Percentiles rank a stretch among this genome's conserved stretches.
Conservation (phyloP, 257 asterid genomes). For the Penstemon barbatus region DNA sequence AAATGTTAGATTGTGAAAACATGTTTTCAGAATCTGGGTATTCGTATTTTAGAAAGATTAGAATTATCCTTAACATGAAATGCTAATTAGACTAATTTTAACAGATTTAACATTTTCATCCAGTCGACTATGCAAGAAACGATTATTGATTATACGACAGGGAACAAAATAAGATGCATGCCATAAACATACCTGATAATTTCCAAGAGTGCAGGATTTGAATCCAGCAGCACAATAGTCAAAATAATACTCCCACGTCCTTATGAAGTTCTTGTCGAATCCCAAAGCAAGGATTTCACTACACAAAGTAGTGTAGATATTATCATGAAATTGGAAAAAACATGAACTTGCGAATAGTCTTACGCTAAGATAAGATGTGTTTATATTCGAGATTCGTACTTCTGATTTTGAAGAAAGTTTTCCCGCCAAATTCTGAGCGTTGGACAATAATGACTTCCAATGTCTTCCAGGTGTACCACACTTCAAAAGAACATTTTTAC, state of each 20-base stretch:
- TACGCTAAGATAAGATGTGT: not conserved
- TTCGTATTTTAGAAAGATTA: no score
- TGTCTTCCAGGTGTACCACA: constrained; percentile 79
- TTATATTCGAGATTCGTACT: no score
- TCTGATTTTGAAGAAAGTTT: no score
- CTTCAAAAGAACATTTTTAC: constrained; percentile 34
- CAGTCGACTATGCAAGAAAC: not conserved
- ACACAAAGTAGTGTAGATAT: not conserved
- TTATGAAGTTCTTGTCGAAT: constrained; percentile 50
- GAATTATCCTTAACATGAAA: not conserved
- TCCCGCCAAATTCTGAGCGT: no score
- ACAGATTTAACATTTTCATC: not conserved
- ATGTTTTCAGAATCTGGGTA: not conserved
- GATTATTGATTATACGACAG: not conserved
- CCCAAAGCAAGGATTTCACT: constrained; percentile 46
- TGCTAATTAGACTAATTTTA: not conserved
- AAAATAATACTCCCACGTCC: constrained; percentile 58
- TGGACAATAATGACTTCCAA: not conserved
- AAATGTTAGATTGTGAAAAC: not conserved
- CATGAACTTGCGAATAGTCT: not conserved
- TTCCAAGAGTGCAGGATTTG: not conserved
- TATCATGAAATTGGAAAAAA: no score
- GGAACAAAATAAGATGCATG: not conserved
- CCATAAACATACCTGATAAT: constrained; percentile 8
- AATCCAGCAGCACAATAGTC: constrained; percentile 36